Percentiles rank a stretch among this genome's conserved stretches.
Evolutionary conservation across 75 land plant genomes (phyloP).

Genomic region (Cryptomeria japonica): DNA sequence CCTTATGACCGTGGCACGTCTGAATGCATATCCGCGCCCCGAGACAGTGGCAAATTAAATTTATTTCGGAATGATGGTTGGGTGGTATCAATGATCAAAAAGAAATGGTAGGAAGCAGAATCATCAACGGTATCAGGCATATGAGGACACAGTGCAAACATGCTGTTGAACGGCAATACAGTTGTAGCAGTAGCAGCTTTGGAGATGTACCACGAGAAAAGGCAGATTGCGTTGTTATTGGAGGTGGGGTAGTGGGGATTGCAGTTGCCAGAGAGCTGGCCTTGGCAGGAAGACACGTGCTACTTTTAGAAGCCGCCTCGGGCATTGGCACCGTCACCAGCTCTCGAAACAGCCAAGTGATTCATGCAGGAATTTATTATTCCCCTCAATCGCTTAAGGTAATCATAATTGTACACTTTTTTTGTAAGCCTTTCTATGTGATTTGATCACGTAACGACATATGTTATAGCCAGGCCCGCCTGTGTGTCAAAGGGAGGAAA

Average conservation of each 20-base stretch:
- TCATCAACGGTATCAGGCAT: not conserved
- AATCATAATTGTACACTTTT: conserved; percentile 12
- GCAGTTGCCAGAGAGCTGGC: conserved; percentile 90
- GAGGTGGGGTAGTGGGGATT: conserved; percentile 93
- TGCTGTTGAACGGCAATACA: not conserved
- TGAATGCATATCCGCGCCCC: no score
- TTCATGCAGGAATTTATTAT: conserved; percentile 96
- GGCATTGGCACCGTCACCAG: conserved; percentile 89
- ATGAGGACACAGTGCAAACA: not conserved
- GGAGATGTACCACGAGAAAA: conserved; percentile 47
- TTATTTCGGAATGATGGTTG: not conserved
- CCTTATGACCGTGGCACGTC: no score
- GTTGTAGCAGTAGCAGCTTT: not conserved
- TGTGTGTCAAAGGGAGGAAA: conserved; percentile 81
- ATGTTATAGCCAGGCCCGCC: conserved; percentile 51
- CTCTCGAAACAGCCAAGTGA: conserved; percentile 97
- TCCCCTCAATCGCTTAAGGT: conserved; percentile 85
- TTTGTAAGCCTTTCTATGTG: not conserved
- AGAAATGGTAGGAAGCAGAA: not conserved
- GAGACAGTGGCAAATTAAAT: no score
- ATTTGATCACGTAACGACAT: not conserved
- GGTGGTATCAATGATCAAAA: not conserved
- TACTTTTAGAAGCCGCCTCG: conserved; percentile 81
- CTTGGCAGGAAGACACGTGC: conserved; percentile 64
- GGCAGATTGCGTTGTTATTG: conserved; percentile 89